Evolutionary conservation across 192 early-diverging fungal genomes (phyloP), one percentile per base, ranked within the genome.

Genomic region (Coemansia sp.): DNA sequence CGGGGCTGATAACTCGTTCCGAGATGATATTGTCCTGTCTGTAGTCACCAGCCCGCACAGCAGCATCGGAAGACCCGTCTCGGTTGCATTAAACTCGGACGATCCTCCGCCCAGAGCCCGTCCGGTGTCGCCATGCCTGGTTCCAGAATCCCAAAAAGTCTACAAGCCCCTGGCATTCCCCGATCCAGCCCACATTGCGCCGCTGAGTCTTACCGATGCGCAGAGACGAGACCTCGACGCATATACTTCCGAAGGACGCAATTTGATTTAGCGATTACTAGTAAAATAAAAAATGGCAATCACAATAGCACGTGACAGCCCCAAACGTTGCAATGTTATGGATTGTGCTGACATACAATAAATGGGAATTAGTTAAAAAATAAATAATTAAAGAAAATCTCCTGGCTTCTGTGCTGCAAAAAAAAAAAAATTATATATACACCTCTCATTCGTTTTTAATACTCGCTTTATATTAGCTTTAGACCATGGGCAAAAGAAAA

Each of bases 401-500:
- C 39, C 39, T 9, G 4, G 52, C n/a, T 54, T 54, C 17, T 1
- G 52, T 5, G 7, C 8, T 48, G 45, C 45, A 48, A 48, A 48
- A 4, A 20, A 14, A 48, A 48, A 48, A 4, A 20, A 14, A 52
- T 52, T 52, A 18, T 52, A 4, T 52, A 52, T 52, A 48, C 51
- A 51, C 14, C 11, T 51, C 5, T 51, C n/a, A 17, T 51, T 12
- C 51, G 18, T 51, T 51, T 9, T 51, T 12, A 12, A 8, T 48
- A 48, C 43, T 48, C 43, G 7, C n/a, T n/a, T 8, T 22, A 55
- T 41, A 28, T 28, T 28, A 28, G 1, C 1, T 28, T 28, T 28
- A 28, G 22, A 57, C 33, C 28, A 78, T 78, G 92, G 91, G 92
- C n/a, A 93, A 94, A 73, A 81, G 91, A 64, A 92, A 92, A 71